A percentile compares a stretch with the other conserved stretches of the same genome.
Conservation (phyloP, 2,329 filamentous ascomycete genomes). For the Alternaria hordeiaustralica region DNA sequence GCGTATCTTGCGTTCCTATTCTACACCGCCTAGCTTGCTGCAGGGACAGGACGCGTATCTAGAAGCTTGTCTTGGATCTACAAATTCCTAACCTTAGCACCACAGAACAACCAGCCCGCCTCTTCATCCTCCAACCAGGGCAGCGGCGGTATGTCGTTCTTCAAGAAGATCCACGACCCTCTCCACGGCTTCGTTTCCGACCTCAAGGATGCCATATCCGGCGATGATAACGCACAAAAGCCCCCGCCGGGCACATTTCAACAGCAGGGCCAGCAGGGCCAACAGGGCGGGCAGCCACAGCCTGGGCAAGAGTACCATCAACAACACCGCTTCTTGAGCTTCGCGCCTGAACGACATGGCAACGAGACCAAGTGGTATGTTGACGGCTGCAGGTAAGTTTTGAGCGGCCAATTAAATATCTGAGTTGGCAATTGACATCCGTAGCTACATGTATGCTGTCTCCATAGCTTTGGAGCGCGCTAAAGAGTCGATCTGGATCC, state of each 20-base stretch:
- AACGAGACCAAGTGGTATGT: constrained; percentile 87
- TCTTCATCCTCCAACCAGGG: constrained; percentile 35
- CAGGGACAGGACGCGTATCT: background rate
- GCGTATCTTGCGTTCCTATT: background rate
- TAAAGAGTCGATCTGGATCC: constrained; percentile 78
- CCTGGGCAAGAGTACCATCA: constrained; percentile 49
- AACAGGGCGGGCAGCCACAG: constrained; percentile 28
- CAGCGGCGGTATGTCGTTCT: constrained; percentile 51
- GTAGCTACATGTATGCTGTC: constrained; percentile 79
- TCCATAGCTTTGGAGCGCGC: constrained; percentile 80
- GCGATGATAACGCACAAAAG: constrained; percentile 54
- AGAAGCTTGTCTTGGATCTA: background rate
- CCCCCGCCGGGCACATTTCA: constrained; percentile 40
- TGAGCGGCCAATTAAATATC: no score
- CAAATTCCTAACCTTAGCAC: background rate
- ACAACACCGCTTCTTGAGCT: constrained; percentile 64
- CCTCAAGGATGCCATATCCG: constrained; percentile 58
- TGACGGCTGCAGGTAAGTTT: constrained; percentile 57
- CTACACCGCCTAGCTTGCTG: constrained; percentile 6
- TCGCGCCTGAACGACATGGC: constrained; percentile 74
- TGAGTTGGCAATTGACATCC: background rate
- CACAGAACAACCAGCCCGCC: constrained; percentile 29
- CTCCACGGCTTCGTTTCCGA: constrained; percentile 60
- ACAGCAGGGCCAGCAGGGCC: constrained; percentile 32
- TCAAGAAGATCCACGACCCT: constrained; percentile 62